phyloP scores from a whole-genome alignment of 75 land plant genomes.

The Pinus tabuliformis region DNA sequence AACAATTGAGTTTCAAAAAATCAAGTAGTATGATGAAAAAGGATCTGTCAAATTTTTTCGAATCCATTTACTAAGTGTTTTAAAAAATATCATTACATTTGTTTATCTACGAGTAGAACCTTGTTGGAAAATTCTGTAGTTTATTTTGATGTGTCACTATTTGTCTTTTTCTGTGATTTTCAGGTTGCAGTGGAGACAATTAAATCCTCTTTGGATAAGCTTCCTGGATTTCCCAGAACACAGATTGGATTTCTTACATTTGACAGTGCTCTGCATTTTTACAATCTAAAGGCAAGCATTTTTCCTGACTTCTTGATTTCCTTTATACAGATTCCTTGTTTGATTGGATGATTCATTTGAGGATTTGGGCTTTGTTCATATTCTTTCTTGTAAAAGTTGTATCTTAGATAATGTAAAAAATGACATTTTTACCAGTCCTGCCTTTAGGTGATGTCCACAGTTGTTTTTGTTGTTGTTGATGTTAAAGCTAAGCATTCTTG shows the following conservation, averaged over 20 bases:
- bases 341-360: neutral
- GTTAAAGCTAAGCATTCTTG: neutral
- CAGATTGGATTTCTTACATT: slow-evolving; percentile 95
- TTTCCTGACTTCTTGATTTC: neutral
- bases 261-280: slow-evolving; percentile 95
- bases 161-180: slow-evolving; percentile 9
- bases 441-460: neutral
- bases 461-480: neutral
- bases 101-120: neutral
- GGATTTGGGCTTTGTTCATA: neutral
- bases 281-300: slow-evolving; percentile 73
- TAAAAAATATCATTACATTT: neutral
- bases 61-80: no score
- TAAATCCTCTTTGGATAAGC: slow-evolving; percentile 74
- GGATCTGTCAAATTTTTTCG: neutral
- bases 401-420: neutral
- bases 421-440: neutral
- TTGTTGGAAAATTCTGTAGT: neutral
- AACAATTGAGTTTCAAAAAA: neutral
- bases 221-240: slow-evolving; percentile 91
- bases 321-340: neutral
- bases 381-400: neutral
- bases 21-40: neutral
- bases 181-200: slow-evolving; percentile 93
- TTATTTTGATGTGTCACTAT: neutral